Evolutionary conservation across 768 basidiomycete species (phyloP).

Genomic region (Pleurotus tuoliensis): DNA sequence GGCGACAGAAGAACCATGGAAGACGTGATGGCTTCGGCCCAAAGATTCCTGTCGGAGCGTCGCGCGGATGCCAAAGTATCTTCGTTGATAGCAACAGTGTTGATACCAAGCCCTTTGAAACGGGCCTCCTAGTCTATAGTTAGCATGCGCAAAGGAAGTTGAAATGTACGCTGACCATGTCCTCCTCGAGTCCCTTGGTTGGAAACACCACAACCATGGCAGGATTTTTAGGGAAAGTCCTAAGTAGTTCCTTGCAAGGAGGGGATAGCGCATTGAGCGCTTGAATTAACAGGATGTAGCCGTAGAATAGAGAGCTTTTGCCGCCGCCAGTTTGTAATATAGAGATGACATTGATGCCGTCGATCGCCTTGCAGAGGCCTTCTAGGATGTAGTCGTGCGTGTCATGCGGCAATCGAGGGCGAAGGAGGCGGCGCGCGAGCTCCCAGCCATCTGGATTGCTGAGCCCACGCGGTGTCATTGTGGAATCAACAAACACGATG

Average conservation of each 20-base stretch:
- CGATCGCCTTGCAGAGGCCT: conserved; percentile 12
- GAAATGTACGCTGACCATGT: conserved; percentile 16
- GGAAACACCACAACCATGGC: conserved; percentile 18
- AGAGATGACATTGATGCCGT: conserved; percentile 4
- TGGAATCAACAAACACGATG: background rate
- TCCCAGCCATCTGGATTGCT: background rate
- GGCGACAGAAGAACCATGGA: conserved; percentile 19
- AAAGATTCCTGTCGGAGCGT: conserved; percentile 9
- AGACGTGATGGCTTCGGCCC: conserved; percentile 12
- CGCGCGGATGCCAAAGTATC: conserved; percentile 11
- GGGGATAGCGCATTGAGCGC: background rate
- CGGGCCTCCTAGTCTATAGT: conserved; percentile 2
- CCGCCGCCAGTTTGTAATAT: background rate
- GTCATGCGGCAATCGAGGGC: conserved; percentile 7
- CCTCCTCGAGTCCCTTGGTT: conserved; percentile 19
- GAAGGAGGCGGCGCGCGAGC: background rate
- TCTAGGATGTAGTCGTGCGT: conserved; percentile 17
- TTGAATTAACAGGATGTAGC: background rate
- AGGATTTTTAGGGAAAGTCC: conserved; percentile 11
- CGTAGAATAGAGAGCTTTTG: background rate
- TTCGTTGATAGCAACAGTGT: conserved; percentile 16
- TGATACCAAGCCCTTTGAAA: conserved; percentile 15
- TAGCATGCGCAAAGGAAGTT: background rate
- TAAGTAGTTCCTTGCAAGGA: background rate
- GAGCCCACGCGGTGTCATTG: background rate